Conservation (phyloP, 768 basidiomycete species). For the Pisolithus orientalis region DNA sequence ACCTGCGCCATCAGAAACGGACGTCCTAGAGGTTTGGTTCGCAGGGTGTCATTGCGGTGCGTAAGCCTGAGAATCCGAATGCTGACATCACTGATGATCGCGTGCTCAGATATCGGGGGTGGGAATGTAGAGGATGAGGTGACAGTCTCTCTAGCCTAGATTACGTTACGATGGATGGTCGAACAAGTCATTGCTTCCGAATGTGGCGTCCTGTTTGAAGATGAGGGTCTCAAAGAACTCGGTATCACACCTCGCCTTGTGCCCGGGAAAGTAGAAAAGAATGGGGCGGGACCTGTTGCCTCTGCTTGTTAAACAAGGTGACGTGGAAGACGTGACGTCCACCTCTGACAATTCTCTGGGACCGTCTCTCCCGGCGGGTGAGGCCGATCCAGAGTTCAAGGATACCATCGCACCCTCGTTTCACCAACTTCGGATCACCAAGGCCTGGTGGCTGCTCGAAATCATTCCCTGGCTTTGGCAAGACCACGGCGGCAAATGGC, state of each 20-base stretch:
- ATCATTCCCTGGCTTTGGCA: constrained; percentile 52
- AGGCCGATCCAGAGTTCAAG: constrained; percentile 8
- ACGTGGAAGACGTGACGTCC: neutral
- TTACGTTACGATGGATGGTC: constrained; percentile 76
- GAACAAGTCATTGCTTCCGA: constrained; percentile 50
- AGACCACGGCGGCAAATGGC: constrained; percentile 49
- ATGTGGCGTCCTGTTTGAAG: constrained; percentile 58
- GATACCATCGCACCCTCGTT: constrained; percentile 44
- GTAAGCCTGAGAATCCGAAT: constrained; percentile 13
- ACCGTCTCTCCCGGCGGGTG: neutral
- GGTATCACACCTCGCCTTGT: constrained; percentile 24
- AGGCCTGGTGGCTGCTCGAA: constrained; percentile 70
- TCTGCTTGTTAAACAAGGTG: neutral
- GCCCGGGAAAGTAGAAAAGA: neutral
- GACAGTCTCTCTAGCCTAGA: constrained; percentile 43
- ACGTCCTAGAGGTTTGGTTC: constrained; percentile 81
- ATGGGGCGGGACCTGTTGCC: neutral
- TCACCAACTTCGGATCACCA: constrained; percentile 41
- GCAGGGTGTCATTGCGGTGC: constrained; percentile 64
- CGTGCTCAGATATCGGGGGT: constrained; percentile 59
- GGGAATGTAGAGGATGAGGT: constrained; percentile 43
- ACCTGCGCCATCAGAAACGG: constrained; percentile 19
- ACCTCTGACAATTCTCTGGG: neutral
- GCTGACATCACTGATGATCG: neutral
- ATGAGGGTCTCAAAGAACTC: constrained; percentile 37